A percentile compares a stretch with the other conserved stretches of the same genome.
These are phyloP conservation scores for Tagetes erecta DNA, from an alignment of 129 eudicot genomes.

Conservation along the genomic window DNA sequence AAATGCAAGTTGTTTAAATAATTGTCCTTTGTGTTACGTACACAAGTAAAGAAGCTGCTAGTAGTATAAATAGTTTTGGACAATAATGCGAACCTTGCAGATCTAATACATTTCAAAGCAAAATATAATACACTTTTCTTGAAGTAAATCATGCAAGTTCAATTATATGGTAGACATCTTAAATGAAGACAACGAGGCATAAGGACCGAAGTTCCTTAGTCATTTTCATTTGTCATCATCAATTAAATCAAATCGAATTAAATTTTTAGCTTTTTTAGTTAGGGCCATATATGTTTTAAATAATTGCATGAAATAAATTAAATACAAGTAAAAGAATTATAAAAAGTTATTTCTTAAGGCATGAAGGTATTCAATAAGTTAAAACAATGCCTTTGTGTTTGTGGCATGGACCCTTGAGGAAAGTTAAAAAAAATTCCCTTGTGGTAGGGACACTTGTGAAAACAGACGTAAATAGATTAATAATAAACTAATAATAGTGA, in stretches of 20 bases:
- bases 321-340: background rate
- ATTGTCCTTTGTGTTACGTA: background rate
- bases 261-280: background rate
- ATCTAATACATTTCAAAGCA: slow-evolving; percentile 8
- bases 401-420: background rate
- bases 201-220: slow-evolving; percentile 3
- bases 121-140: slow-evolving; percentile 18
- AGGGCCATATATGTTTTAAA: background rate
- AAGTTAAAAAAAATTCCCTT: too few relatives aligned
- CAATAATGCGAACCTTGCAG: slow-evolving; percentile 2
- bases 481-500: background rate
- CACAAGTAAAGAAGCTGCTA: slow-evolving; percentile 3
- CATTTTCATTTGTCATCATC: slow-evolving; percentile 7
- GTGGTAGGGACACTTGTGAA: background rate
- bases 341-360: background rate
- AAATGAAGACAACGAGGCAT: slow-evolving; percentile 15
- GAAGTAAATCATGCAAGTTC: slow-evolving; percentile 21
- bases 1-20: background rate
- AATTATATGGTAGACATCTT: slow-evolving; percentile 14
- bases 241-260: background rate
- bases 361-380: background rate
- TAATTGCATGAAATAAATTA: background rate
- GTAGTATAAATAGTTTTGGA: slow-evolving; percentile 17
- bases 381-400: background rate
- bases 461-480: too few relatives aligned